Base-by-base conservation (phyloP, 768 basidiomycete species). In the Podaxis sp. region DNA sequence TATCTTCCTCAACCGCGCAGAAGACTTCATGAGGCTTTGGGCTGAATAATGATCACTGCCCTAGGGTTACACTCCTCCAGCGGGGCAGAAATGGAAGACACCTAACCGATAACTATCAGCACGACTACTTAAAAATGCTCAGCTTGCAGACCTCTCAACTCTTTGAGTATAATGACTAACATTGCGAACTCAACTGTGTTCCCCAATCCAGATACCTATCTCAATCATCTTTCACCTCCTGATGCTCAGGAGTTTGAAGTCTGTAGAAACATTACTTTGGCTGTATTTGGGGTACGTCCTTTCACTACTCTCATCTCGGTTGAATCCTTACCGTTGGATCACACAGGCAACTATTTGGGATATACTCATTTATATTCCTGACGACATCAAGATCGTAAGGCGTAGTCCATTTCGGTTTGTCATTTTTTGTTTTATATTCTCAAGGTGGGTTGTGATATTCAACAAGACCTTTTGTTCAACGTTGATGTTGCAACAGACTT, bases 351-450 rank as follows among this genome's bases (percentile, higher is more conserved):
- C 17, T 30, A 17, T 33, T 3, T 39, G 48, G 15, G 30, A 39
- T 52, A 52, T 52, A 22, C 17, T 61, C 28, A 9, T 24, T 19
- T 38, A 24, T 39, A 26, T 36, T 22, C 28, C 59, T 22, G 36
- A 52, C 12, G 49, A 61, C 33, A 33, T 52, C 17, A 30, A 30
- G 11, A 22, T 61, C 22, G 30, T 52, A 12, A 19, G n/a, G 17
- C 44, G 59, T 2, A 19, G 28, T 22, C 33, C 19, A 11, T 24
- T 59, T 28, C 49, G 22, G 9, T 49, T 26, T 33, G 19, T 30
- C 42, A 38, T 33, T 11, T 28, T 59, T 30, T 48, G 44, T 59
- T 48, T 59, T 26, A 36, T 59, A 48, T 59, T 59, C 26, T 30
- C 58, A 44, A 46, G 42, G 33, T 59, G 9, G 13, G 42, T 59